Evolutionary conservation across 345 rosid species (phyloP).

Genomic region (Streptanthus diversifolius): DNA sequence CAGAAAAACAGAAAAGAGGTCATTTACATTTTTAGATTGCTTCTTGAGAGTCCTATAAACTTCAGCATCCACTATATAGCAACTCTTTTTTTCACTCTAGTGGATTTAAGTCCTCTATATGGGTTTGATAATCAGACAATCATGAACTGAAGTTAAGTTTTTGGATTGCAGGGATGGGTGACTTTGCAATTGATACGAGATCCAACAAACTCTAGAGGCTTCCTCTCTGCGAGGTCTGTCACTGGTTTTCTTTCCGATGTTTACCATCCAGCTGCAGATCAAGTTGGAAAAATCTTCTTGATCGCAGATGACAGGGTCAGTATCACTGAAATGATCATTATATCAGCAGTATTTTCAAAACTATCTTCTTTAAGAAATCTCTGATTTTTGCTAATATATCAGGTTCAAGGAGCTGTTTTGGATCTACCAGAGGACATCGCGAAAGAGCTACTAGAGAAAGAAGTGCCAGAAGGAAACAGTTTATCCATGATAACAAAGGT

Average conservation of each 20-base stretch:
- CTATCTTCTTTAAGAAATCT: background rate
- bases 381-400: conserved; percentile 29
- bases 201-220: conserved; percentile 60
- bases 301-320: conserved; percentile 88
- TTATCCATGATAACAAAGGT: conserved; percentile 78
- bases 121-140: background rate
- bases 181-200: conserved; percentile 85
- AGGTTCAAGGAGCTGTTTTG: conserved; percentile 96
- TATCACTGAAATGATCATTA: background rate
- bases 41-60: background rate
- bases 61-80: background rate
- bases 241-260: conserved; percentile 91
- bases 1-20: background rate
- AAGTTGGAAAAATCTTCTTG: conserved; percentile 78
- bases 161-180: conserved; percentile 69
- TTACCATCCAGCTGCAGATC: conserved; percentile 81
- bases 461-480: conserved; percentile 76
- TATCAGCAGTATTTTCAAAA: background rate
- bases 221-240: conserved; percentile 79
- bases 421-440: conserved; percentile 96
- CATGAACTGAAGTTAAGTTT: conserved; percentile 9
- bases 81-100: background rate
- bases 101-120: background rate
- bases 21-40: background rate
- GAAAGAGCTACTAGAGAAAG: conserved; percentile 63